These are phyloP conservation scores for Cordyceps cicadae DNA, from an alignment of 2,329 filamentous ascomycete species.

Conservation along the genomic window DNA sequence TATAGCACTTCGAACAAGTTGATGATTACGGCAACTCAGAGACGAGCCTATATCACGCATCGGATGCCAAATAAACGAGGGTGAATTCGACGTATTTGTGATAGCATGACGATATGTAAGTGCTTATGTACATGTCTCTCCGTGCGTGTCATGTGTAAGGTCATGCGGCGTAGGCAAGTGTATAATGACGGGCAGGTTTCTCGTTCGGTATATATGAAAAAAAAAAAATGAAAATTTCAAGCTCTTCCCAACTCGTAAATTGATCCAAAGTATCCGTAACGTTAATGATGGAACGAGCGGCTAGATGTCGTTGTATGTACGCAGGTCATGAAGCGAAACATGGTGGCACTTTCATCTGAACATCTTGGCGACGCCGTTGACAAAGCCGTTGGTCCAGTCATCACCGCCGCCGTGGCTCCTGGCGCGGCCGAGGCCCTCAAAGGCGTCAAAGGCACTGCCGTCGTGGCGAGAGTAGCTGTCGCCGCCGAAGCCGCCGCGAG, in stretches of 20 bases:
- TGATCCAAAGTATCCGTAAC: background rate
- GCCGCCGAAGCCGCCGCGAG: slow-evolving; percentile 18
- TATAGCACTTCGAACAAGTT: too few species aligned
- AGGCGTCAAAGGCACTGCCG: slow-evolving; percentile 17
- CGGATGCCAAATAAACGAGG: background rate
- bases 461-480: background rate
- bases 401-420: slow-evolving; percentile 19
- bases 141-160: background rate
- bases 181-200: background rate
- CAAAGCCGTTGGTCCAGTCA: slow-evolving; percentile 20
- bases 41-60: too few species aligned
- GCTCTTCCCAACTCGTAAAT: background rate
- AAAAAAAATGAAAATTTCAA: background rate
- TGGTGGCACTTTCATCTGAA: slow-evolving; percentile 27
- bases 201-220: background rate
- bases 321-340: background rate
- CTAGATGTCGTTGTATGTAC: too few species aligned
- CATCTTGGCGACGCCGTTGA: slow-evolving; percentile 33
- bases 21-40: too few species aligned
- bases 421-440: slow-evolving; percentile 21
- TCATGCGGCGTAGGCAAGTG: background rate
- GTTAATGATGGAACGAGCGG: background rate
- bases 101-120: background rate
- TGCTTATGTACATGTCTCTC: background rate
- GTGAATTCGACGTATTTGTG: background rate